These are phyloP conservation scores for Boletus rubroflammeus DNA, from an alignment of 768 basidiomycete genomes.

Conservation along the genomic window DNA sequence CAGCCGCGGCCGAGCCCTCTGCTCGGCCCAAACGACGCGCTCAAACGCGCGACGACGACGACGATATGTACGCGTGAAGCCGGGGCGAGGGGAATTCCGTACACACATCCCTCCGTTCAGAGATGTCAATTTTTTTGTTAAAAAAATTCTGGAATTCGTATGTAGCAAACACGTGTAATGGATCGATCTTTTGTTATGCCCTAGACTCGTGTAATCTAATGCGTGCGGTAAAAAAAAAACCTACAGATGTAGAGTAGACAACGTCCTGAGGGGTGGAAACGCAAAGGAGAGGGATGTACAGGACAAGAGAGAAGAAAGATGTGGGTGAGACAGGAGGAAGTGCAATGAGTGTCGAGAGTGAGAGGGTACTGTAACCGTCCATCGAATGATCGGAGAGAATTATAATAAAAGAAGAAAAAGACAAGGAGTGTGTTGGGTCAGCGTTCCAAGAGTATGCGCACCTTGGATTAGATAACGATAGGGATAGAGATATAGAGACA, in stretches of 20 bases:
- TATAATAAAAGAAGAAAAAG: neutral
- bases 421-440: conserved; percentile 12
- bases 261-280: neutral
- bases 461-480: conserved; percentile 7
- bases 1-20: neutral
- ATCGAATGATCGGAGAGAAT: neutral
- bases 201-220: conserved; percentile 3
- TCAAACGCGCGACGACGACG: conserved; percentile 10
- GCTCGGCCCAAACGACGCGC: conserved; percentile 10
- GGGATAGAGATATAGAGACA: neutral
- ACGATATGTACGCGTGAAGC: conserved; percentile 26
- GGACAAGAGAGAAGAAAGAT: neutral
- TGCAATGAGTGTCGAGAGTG: conserved; percentile 10
- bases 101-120: neutral
- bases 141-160: neutral
- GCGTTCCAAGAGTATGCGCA: neutral
- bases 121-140: neutral
- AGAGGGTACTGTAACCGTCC: neutral
- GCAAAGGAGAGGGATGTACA: neutral
- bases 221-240: conserved; percentile 1
- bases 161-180: conserved; percentile 8
- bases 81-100: neutral
- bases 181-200: conserved; percentile 8
- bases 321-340: neutral
- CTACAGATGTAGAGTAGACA: conserved; percentile 8